These are phyloP conservation scores for Amaranthus hypochondriacus DNA, from an alignment of 148 eudicot genomes.

Conservation along the genomic window DNA sequence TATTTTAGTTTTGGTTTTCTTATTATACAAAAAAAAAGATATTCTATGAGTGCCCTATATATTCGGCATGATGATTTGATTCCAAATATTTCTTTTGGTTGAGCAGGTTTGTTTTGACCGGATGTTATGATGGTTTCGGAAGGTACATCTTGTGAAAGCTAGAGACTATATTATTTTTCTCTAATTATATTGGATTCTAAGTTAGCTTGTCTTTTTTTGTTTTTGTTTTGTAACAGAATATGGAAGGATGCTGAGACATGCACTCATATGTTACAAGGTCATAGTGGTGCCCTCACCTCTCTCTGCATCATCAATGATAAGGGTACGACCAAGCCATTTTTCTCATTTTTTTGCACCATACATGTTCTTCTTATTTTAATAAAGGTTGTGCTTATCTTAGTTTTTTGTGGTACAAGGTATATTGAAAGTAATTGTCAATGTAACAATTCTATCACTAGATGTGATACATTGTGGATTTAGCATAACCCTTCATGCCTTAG, in stretches of 20 bases:
- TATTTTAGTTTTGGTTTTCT: not conserved
- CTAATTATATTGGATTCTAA: conserved; percentile 3
- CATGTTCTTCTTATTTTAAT: too few species aligned
- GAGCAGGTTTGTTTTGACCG: conserved; percentile 77
- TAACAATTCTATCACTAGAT: not conserved
- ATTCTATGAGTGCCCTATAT: not conserved
- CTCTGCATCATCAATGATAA: conserved; percentile 46
- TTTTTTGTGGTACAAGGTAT: not conserved
- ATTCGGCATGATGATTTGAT: not conserved
- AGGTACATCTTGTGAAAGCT: conserved; percentile 44
- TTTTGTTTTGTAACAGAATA: conserved; percentile 33
- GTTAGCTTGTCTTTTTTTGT: not conserved
- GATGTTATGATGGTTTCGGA: conserved; percentile 83
- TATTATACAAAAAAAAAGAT: not conserved
- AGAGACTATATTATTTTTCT: conserved; percentile 3
- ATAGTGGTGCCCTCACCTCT: conserved; percentile 63
- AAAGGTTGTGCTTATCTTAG: not conserved
- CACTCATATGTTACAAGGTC: conserved; percentile 84
- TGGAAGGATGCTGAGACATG: conserved; percentile 76
- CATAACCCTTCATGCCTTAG: too few species aligned
- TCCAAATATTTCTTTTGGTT: conserved; percentile 7
- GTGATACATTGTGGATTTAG: too few species aligned
- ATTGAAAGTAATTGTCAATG: not conserved
- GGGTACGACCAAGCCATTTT: conserved; percentile 31
- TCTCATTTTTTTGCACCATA: not conserved